phyloP scores from a whole-genome alignment of 1,139 yeast genomes.

The Saccharomyces hybrid region DNA sequence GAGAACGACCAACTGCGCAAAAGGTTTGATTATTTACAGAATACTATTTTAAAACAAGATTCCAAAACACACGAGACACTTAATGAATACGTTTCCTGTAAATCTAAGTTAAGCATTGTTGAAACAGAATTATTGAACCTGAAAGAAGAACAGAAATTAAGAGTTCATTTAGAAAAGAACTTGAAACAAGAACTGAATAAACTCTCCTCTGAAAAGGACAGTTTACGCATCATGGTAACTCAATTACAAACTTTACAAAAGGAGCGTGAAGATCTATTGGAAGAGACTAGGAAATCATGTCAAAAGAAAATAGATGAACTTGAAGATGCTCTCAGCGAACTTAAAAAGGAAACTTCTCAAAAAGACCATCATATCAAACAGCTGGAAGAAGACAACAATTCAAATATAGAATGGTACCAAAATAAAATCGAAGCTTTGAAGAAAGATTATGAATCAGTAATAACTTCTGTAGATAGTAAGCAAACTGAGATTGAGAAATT shows the following conservation, averaged over 20 bases:
- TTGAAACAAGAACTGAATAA: constrained; percentile 48
- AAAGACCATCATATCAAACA: constrained; percentile 41
- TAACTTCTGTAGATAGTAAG: constrained; percentile 2
- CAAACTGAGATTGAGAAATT: constrained; percentile 33
- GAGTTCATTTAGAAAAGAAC: constrained; percentile 45
- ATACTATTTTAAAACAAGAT: constrained; percentile 47
- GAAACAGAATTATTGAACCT: constrained; percentile 44
- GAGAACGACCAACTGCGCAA: constrained; percentile 42
- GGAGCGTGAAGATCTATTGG: constrained; percentile 52
- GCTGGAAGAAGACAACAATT: constrained; percentile 33
- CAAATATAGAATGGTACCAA: constrained; percentile 57
- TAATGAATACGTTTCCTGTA: constrained; percentile 45
- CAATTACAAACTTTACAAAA: constrained; percentile 55
- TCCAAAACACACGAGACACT: constrained; percentile 48
- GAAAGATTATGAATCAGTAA: background rate
- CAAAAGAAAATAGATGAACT: constrained; percentile 31
- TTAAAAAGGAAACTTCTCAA: constrained; percentile 46
- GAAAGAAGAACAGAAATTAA: constrained; percentile 48
- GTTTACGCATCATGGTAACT: constrained; percentile 51
- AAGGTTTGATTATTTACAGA: constrained; percentile 47
- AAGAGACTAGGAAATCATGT: constrained; percentile 42
- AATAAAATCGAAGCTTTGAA: constrained; percentile 49
- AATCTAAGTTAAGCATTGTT: constrained; percentile 35
- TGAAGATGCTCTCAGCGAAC: constrained; percentile 38
- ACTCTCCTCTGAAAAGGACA: constrained; percentile 51